A percentile compares a stretch with the other conserved stretches of the same genome.
phyloP scores from a whole-genome alignment of 2,329 filamentous ascomycete genomes.

The Keithomyces neogunnii region DNA sequence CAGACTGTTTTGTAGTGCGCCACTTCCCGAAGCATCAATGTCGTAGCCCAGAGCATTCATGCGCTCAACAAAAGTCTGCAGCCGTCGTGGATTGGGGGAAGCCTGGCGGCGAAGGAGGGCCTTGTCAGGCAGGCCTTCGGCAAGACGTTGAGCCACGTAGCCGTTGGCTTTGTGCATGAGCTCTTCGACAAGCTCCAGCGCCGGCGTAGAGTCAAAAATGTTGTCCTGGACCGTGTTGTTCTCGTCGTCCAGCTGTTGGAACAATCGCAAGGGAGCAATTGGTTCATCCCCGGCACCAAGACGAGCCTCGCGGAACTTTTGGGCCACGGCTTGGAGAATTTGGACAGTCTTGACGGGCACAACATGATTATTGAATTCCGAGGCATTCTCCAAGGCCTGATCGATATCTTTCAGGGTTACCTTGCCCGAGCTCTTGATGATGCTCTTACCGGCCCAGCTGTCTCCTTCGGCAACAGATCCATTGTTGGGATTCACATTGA shows the following conservation, averaged over 20 bases:
- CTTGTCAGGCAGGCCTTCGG: slow-evolving; percentile 75
- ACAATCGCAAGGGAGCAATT: slow-evolving; percentile 76
- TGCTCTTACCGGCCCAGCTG: slow-evolving; percentile 86
- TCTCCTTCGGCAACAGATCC: slow-evolving; percentile 76
- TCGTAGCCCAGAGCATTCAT: slow-evolving; percentile 89
- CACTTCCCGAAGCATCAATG: slow-evolving; percentile 83
- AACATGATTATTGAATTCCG: slow-evolving; percentile 53
- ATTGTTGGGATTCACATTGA: slow-evolving; percentile 76
- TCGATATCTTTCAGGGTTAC: slow-evolving; percentile 82
- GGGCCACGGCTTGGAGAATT: slow-evolving; percentile 70
- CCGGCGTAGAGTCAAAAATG: slow-evolving; percentile 83
- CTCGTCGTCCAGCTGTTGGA: slow-evolving; percentile 94
- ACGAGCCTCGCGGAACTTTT: slow-evolving; percentile 84
- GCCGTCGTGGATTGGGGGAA: slow-evolving; percentile 75
- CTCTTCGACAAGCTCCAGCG: slow-evolving; percentile 92
- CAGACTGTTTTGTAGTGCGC: slow-evolving; percentile 84
- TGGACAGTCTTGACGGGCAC: slow-evolving; percentile 69
- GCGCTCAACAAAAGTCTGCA: slow-evolving; percentile 84
- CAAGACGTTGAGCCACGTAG: slow-evolving; percentile 79
- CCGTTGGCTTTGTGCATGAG: slow-evolving; percentile 88
- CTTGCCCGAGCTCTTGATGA: slow-evolving; percentile 87
- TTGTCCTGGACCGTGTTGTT: slow-evolving; percentile 96
- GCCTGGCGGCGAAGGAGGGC: slow-evolving; percentile 83
- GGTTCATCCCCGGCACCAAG: slow-evolving; percentile 72
- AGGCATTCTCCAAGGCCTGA: slow-evolving; percentile 59